Evolutionary conservation across 2,329 filamentous ascomycete species (phyloP).

Genomic region (Orbilia javanica): DNA sequence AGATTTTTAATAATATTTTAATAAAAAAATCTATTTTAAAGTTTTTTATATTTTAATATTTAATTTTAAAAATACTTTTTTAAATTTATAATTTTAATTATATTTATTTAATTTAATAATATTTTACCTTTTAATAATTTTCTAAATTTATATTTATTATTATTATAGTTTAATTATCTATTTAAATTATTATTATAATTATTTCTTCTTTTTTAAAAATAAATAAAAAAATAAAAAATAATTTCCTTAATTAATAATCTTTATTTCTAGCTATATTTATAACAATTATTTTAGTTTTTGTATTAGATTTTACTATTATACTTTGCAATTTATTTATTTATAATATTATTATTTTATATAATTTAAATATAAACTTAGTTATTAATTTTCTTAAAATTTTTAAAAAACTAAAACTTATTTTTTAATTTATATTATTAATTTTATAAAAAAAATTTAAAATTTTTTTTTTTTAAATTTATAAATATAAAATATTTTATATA

Average conservation of each 20-base stretch:
- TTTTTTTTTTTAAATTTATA: background rate
- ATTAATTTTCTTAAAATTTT: too few relatives aligned
- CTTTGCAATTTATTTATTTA: slow-evolving; percentile 6
- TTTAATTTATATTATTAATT: slow-evolving; percentile 1
- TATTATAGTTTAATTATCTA: background rate
- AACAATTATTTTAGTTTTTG: slow-evolving; percentile 11
- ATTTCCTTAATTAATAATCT: background rate
- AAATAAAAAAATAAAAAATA: too few relatives aligned
- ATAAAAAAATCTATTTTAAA: too few relatives aligned
- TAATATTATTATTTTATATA: background rate
- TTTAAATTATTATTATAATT: background rate
- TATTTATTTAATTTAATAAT: background rate
- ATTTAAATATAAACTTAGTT: background rate
- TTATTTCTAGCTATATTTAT: slow-evolving; percentile 8
- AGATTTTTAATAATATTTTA: too few relatives aligned
- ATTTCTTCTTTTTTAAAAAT: too few relatives aligned
- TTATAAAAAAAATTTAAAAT: background rate
- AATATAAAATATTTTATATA: background rate
- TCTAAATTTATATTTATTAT: background rate
- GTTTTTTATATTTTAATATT: too few relatives aligned
- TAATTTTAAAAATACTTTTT: too few relatives aligned
- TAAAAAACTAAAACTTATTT: background rate
- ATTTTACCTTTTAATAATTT: background rate
- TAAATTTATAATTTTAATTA: too few relatives aligned
- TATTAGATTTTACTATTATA: slow-evolving; percentile 5